phyloP scores from a whole-genome alignment of 352 stramenopile genomes.

The Phytophthora kernoviae region DNA sequence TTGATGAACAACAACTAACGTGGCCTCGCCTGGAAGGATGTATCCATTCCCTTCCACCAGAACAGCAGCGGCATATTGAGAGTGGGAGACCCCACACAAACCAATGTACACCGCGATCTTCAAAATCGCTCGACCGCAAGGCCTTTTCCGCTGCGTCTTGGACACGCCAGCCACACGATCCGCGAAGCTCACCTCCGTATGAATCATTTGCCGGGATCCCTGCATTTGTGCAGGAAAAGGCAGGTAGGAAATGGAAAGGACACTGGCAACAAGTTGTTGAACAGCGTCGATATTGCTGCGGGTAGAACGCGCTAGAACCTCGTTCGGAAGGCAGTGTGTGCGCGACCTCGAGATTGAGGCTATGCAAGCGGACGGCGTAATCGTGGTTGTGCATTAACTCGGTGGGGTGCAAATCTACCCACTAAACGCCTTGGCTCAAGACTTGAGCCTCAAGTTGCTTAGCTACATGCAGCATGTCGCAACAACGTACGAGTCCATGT shows the following conservation, averaged over 20 bases:
- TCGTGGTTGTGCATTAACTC: neutral
- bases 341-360: neutral
- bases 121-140: neutral
- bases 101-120: neutral
- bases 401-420: neutral
- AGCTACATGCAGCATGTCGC: neutral
- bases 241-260: neutral
- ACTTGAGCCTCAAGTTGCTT: no score
- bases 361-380: neutral
- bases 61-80: neutral
- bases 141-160: neutral
- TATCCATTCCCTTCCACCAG: neutral
- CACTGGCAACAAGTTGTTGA: neutral
- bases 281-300: neutral
- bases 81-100: slow-evolving; percentile 3
- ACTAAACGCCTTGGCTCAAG: neutral
- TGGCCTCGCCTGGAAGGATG: neutral
- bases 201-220: neutral
- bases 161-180: neutral
- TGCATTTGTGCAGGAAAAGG: neutral
- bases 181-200: neutral
- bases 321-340: neutral
- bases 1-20: neutral
- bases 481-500: neutral
- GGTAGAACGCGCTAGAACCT: neutral